Conservation (phyloP, 306 rosid species). For the Dryas alaskensis region DNA sequence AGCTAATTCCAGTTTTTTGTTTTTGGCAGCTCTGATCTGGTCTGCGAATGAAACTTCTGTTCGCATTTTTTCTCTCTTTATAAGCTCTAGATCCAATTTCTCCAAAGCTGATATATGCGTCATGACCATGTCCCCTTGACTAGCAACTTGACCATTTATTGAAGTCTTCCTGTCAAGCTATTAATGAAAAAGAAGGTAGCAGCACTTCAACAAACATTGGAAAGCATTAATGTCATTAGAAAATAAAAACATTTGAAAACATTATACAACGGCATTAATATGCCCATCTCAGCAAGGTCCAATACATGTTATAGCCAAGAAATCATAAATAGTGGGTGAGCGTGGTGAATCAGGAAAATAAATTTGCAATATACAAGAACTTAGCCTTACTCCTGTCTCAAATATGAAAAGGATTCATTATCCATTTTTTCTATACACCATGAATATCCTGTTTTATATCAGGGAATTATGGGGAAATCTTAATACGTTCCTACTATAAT, state of each 20-base stretch:
- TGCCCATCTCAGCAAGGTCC: neutral
- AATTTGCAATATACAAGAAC: neutral
- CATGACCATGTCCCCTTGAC: constrained; percentile 30
- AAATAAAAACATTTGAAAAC: neutral
- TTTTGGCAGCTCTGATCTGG: constrained; percentile 70
- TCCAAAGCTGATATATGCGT: constrained; percentile 38
- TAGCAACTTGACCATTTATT: constrained; percentile 25
- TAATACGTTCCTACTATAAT: neutral
- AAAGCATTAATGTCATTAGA: neutral
- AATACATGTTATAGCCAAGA: neutral
- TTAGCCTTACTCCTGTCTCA: neutral
- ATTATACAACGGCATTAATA: neutral
- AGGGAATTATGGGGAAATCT: neutral
- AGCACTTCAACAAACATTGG: neutral
- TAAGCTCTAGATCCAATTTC: constrained; percentile 64
- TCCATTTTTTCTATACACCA: neutral
- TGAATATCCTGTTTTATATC: neutral
- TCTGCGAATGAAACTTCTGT: constrained; percentile 67
- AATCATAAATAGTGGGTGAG: neutral
- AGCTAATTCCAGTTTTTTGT: constrained; percentile 40
- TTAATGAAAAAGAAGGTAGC: constrained; percentile 22
- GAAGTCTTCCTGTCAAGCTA: constrained; percentile 48
- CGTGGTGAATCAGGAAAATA: neutral
- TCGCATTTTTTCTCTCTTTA: constrained; percentile 52
- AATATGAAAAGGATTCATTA: neutral